A percentile compares a stretch with the other conserved stretches of the same genome.
phyloP scores from a whole-genome alignment of 1,284 basidiomycete genomes.

The Agaricales sp. region DNA sequence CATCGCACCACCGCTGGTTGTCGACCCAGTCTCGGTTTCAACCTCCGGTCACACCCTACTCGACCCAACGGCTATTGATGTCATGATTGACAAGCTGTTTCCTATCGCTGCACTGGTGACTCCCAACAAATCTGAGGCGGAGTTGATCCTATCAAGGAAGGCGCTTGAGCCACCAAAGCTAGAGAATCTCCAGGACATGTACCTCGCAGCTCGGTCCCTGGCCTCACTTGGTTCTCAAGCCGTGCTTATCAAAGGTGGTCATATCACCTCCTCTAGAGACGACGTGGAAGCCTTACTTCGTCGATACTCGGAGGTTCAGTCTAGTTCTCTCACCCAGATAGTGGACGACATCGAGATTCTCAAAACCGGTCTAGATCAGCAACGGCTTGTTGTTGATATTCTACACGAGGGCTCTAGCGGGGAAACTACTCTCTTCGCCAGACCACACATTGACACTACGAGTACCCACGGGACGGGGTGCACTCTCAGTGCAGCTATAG shows the following conservation, averaged over 20 bases:
- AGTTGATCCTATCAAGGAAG: constrained; percentile 46
- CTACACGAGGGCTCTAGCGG: constrained; percentile 34
- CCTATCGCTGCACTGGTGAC: constrained; percentile 73
- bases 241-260: constrained; percentile 86
- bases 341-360: constrained; percentile 58
- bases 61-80: constrained; percentile 52
- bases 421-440: constrained; percentile 45
- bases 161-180: constrained; percentile 24
- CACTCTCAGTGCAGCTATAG: constrained; percentile 80
- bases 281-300: constrained; percentile 30
- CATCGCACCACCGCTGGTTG: constrained; percentile 46
- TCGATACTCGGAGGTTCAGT: constrained; percentile 19
- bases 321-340: constrained; percentile 32
- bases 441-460: constrained; percentile 54
- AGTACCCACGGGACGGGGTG: constrained; percentile 94
- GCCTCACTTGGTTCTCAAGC: constrained; percentile 39
- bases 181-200: constrained; percentile 49
- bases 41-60: constrained; percentile 85
- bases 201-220: constrained; percentile 47
- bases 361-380: constrained; percentile 17
- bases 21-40: constrained; percentile 90
- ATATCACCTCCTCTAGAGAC: constrained; percentile 37
- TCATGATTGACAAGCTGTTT: constrained; percentile 55
- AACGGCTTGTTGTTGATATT: constrained; percentile 65
- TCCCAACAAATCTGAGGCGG: constrained; percentile 82